Conservation (phyloP, 176 grass and related monocot species). For the Carex cristatella region DNA sequence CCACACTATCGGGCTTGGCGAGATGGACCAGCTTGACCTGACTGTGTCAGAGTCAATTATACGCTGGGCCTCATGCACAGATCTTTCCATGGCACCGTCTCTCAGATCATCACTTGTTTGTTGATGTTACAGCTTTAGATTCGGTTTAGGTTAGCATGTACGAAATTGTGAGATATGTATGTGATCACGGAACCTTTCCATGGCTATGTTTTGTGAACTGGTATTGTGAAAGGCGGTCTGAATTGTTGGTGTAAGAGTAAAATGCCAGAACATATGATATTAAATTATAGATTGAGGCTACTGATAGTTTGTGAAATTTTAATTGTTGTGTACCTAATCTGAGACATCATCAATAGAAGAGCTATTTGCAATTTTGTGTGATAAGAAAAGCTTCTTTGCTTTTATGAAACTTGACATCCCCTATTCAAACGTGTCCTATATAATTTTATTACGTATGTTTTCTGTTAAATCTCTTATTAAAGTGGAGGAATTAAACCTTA, state of each 20-base stretch:
- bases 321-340: not conserved
- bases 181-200: not conserved
- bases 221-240: not conserved
- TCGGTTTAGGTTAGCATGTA: not conserved
- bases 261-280: slow-evolving; percentile 1
- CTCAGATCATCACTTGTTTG: slow-evolving; percentile 79
- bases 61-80: slow-evolving; percentile 89
- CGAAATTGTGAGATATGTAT: slow-evolving; percentile 12
- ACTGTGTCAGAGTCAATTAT: slow-evolving; percentile 73
- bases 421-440: not conserved
- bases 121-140: slow-evolving; percentile 26
- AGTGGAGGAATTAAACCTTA: not conserved
- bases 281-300: slow-evolving; percentile 4
- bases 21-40: slow-evolving; percentile 56
- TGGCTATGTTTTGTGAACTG: slow-evolving; percentile 20
- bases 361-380: not conserved
- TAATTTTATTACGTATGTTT: not conserved
- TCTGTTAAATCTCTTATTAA: not conserved
- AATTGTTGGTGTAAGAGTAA: not conserved
- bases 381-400: not conserved
- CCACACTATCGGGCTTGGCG: slow-evolving; percentile 60
- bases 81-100: slow-evolving; percentile 57
- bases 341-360: not conserved
- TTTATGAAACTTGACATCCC: not conserved
- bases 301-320: not conserved